Base-by-base conservation (phyloP, 495 filamentous ascomycete genomes). In the Aspergillus sparsus region DNA sequence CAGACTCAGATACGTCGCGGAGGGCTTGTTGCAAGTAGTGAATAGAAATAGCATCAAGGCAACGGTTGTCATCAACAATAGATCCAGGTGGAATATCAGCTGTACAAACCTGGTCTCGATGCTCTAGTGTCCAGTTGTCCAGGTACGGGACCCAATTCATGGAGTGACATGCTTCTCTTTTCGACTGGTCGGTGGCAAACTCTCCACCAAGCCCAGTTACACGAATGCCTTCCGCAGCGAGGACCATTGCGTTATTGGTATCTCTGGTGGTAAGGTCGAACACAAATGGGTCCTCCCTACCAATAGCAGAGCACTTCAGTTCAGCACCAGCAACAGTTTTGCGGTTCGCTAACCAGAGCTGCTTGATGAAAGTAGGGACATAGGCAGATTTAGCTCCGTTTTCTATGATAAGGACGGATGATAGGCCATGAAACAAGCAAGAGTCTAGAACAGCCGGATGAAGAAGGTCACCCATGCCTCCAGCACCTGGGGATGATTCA, bases 311-410 rank as follows among this genome's bases (percentile, higher is more conserved):
- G 18, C 57, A 59, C 10, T 35, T 10, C 0, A 59, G 9, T 1
- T 59, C 49, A 34, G 8, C 32, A 1, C 57, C 57, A 32, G 57
- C 0, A 9, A 27, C 12, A 8, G 35, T 6, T 11, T 53, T 15
- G 3, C 57, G 49, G 37, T 59, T 59, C 3, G 57, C 49, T 6
- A 59, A n/a, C 57, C 57, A 59, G 1, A 59, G 10, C 7, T 59
- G 57, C 41, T 59, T 59, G 13, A 59, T 59, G n/a, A 59, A 59
- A 6, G 49, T 53, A 6, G 57, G 57, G 1, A 59, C 57, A 18
- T 59, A 59, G 10, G 57, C 49, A 7, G 57, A 59, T 36, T 37
- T 18, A 12, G 31, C 33, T n/a, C 37, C 49, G 8, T 51, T 42
- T 11, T 53, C 57, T 7, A 46, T 16, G n/a, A 53, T 45, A n/a